Percentiles rank a stretch among this genome's conserved stretches.
Conservation (phyloP, 495 filamentous ascomycete genomes). For the Schizothecium vesticola region DNA sequence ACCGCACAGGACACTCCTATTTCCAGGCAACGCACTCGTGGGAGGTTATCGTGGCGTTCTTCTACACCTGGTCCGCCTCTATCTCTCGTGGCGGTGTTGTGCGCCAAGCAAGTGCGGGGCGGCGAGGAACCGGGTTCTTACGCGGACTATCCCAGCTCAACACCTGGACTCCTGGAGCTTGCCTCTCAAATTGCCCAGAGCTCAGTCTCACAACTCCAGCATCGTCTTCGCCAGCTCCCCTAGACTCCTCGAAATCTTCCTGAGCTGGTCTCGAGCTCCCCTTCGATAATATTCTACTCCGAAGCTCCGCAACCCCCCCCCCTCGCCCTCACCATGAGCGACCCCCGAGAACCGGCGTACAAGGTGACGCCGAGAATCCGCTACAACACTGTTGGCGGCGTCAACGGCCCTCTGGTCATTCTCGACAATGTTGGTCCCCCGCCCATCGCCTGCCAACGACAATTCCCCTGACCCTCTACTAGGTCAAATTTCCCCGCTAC, state of each 20-base stretch:
- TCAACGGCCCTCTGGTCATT: constrained; percentile 96
- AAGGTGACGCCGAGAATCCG: constrained; percentile 76
- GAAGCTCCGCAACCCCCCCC: background rate
- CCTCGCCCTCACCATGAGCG: constrained; percentile 50
- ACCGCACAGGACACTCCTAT: background rate
- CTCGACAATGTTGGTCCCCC: constrained; percentile 74
- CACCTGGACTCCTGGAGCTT: constrained; percentile 18
- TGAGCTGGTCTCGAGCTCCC: constrained; percentile 19
- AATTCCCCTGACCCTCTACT: constrained; percentile 28
- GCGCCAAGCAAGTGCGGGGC: constrained; percentile 19
- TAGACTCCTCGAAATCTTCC: background rate
- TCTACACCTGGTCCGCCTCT: background rate
- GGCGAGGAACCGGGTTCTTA: constrained; percentile 7
- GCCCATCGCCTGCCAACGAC: background rate
- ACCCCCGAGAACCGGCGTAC: constrained; percentile 73
- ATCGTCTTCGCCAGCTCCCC: constrained; percentile 10
- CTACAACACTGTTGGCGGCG: constrained; percentile 97
- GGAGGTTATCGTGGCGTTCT: background rate
- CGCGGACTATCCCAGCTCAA: constrained; percentile 11
- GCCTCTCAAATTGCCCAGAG: constrained; percentile 19
- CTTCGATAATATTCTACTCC: constrained; percentile 1
- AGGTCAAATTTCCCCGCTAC: constrained; percentile 96
- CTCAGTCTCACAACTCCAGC: constrained; percentile 17
- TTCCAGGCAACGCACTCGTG: background rate
- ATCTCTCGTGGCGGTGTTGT: background rate